These are phyloP conservation scores for Suillus discolor DNA, from an alignment of 768 basidiomycete species.

Conservation along the genomic window DNA sequence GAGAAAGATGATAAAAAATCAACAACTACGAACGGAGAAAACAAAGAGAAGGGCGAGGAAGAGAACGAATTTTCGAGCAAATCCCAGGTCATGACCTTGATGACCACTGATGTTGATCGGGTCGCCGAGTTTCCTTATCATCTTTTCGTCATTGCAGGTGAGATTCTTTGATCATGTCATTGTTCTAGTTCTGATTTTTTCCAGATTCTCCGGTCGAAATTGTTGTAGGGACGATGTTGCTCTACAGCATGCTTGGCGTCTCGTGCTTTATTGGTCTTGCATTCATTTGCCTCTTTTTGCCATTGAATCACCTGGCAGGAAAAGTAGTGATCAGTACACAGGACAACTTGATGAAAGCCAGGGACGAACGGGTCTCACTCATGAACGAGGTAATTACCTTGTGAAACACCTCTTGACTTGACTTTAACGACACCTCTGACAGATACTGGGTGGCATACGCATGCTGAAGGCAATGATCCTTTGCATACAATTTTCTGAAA, in stretches of 20 bases:
- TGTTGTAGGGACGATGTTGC: constrained; percentile 68
- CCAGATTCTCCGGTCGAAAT: constrained; percentile 81
- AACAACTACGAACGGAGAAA: constrained; percentile 15
- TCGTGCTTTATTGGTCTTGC: constrained; percentile 80
- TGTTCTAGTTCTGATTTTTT: constrained; percentile 4
- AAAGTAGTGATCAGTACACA: constrained; percentile 78
- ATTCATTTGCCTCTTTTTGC: constrained; percentile 70
- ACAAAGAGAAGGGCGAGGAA: constrained; percentile 23
- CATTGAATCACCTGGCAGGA: constrained; percentile 83
- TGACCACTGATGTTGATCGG: constrained; percentile 94
- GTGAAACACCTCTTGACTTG: background rate
- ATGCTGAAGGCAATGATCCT: constrained; percentile 69
- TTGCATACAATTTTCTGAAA: background rate
- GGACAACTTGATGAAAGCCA: constrained; percentile 87
- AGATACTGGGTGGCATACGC: constrained; percentile 83
- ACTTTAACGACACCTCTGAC: background rate
- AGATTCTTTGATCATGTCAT: constrained; percentile 17
- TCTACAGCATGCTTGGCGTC: constrained; percentile 78
- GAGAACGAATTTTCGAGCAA: constrained; percentile 68
- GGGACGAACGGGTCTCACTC: constrained; percentile 85
- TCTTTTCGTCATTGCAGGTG: constrained; percentile 72
- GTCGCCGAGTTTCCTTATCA: constrained; percentile 86
- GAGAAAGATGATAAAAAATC: constrained; percentile 25
- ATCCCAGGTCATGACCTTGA: constrained; percentile 89
- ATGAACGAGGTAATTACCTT: constrained; percentile 74